phyloP scores from a whole-genome alignment of 805 yeast species.

The Teunomyces panamensis region DNA sequence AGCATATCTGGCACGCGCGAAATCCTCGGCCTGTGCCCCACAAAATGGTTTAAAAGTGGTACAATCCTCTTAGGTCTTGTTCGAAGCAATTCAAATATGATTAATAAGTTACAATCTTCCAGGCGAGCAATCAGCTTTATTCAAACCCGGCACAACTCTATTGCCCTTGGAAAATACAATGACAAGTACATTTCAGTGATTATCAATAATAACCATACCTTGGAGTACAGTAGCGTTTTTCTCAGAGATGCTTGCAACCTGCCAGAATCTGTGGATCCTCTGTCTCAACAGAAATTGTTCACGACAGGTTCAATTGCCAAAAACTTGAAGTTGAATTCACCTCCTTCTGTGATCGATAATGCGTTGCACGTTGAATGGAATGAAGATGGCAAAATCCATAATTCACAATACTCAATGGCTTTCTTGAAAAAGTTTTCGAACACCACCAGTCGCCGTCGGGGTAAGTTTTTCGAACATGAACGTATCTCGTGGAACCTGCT shows the following conservation, averaged over 20 bases:
- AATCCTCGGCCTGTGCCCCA: conserved; percentile 3
- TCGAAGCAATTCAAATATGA: not conserved
- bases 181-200: conserved; percentile 23
- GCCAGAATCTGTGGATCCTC: conserved; percentile 47
- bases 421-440: conserved; percentile 47
- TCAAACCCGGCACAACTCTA: conserved; percentile 4
- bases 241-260: conserved; percentile 63
- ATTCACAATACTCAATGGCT: conserved; percentile 38
- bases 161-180: conserved; percentile 15
- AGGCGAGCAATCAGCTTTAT: not conserved
- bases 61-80: not conserved
- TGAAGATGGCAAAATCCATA: conserved; percentile 21
- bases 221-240: conserved; percentile 49
- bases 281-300: conserved; percentile 59
- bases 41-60: not conserved
- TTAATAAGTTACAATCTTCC: not conserved
- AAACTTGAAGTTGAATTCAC: conserved; percentile 31
- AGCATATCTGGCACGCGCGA: not conserved
- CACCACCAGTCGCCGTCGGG: conserved; percentile 29
- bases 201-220: conserved; percentile 18
- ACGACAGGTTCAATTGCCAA: conserved; percentile 51
- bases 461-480: conserved; percentile 34
- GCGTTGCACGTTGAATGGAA: conserved; percentile 42
- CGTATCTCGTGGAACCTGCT: conserved; percentile 36
- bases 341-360: conserved; percentile 31